Evolutionary conservation across 352 stramenopile species (phyloP), one percentile per base, ranked within the genome.

Genomic region (Phytopythium montanum): DNA sequence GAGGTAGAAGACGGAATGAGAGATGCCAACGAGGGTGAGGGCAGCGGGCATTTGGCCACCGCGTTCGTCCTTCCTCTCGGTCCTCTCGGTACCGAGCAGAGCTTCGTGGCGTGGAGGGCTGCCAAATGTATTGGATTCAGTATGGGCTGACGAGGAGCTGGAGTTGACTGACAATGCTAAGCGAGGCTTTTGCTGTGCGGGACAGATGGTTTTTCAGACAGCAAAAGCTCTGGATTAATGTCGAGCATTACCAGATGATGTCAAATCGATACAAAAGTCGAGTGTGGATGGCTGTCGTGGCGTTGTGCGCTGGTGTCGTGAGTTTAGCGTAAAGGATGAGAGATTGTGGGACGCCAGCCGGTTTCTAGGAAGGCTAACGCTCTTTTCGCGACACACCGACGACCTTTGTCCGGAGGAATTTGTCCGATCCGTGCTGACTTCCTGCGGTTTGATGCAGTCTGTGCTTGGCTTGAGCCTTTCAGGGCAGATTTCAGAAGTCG

Each of bases 1-100:
- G 38, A 45, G 38, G 38, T 45, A 45, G 9, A 45, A 45, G 38
- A 21, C 38, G 38, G 38, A 45, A 45, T 45, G 38, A 45, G 38
- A 23, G 4, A n/a, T n/a, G n/a, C n/a, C n/a, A n/a, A n/a, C n/a
- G n/a, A n/a, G n/a, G n/a, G n/a, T n/a, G n/a, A n/a, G n/a, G n/a
- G n/a, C n/a, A n/a, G n/a, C n/a, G n/a, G n/a, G n/a, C n/a, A n/a
- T n/a, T n/a, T n/a, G n/a, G n/a, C n/a, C n/a, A n/a, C n/a, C n/a
- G n/a, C n/a, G n/a, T n/a, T n/a, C n/a, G n/a, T n/a, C n/a, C n/a
- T n/a, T n/a, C n/a, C n/a, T n/a, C n/a, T n/a, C n/a, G n/a, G n/a
- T n/a, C n/a, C n/a, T n/a, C n/a, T n/a, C n/a, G n/a, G n/a, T n/a
- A n/a, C n/a, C n/a, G n/a, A n/a, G 5, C 16, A 42, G 36, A 42